Base-by-base conservation (phyloP, 2,329 filamentous ascomycete species). In the Colletotrichum sp. region DNA sequence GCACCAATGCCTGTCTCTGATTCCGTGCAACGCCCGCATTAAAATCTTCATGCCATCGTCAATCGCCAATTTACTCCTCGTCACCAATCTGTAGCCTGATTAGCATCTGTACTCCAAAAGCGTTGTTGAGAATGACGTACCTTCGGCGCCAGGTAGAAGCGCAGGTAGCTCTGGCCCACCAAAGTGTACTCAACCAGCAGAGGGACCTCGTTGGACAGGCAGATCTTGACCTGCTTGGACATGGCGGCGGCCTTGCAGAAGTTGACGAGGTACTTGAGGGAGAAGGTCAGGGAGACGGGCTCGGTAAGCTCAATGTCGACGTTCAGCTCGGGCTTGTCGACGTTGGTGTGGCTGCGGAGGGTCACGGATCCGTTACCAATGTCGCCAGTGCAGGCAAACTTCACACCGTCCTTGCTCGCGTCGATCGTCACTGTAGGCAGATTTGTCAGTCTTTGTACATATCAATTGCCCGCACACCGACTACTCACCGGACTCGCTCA, bases 61-160 rank as follows among this genome's bases (percentile, higher is more conserved):
- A 69, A 74, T 60, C 59, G 32, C 44, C 18, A 21, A 8, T 78
- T 79, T 85, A 86, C 79, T 86, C 84, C 28, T 86, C 84, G n/a
- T 85, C 85, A 39, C 84, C 84, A 79, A 86, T 86, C 84, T 86
- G 36, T 12, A 65, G 13, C 16, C 21, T 39, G 18, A 65, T 77
- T 70, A 77, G 75, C 39, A n/a, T 18, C n/a, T 16, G 21, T 52
- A 26, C 7, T 13, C 12, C 49, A 10, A 9, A 21, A 9, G 18
- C 16, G 5, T n/a, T 9, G 16, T 15, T 6, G 16, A 9, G 6
- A 69, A 12, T 28, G 39, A 26, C 2, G 26, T 91, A 97, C 97
- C 96, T 99, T 99, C 79, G 97, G 97, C 79, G 97, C 97, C 81
- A 99, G 92, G 88, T 99, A 99, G 92, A 99, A 99, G 83, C 96